Base-by-base conservation (phyloP, 2,329 filamentous ascomycete genomes). In the Penicillium sp. region DNA sequence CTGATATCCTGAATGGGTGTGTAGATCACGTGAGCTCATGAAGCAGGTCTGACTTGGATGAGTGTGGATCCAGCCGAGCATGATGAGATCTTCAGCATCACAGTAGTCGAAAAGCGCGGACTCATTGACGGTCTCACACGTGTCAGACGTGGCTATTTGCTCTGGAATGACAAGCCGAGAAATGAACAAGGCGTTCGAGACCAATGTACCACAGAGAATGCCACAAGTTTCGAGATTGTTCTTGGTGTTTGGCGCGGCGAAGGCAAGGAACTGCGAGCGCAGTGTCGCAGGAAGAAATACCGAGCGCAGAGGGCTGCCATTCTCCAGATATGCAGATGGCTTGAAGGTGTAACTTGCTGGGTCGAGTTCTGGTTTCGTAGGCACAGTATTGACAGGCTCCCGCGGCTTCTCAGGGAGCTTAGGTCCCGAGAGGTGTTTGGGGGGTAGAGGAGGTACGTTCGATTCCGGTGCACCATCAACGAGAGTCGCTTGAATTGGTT, bases 11-110 rank as follows among this genome's bases (percentile, higher is more conserved):
- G 85, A 84, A 64, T 95, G 91, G 0, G 94, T 98, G 65, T 98
- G 93, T 56, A 97, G 66, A 64, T 98, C 93, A 43, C 91, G 78
- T 42, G 86, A 93, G 65, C 89, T 95, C 88, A 98, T 94, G 67
- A 98, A 98, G 69, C 93, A 98, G 0, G 89, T 94, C 71, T 98
- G 93, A 0, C 86, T 89, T 0, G 93, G 93, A 66, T 98, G 93
- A 0, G 93, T 98, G 66, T 98, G 93, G 52, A 98, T 98, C 93
- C 93, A 98, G 35, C 91, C 91, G 4, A 95, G 78, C 45, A 95
- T 83, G 67, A 95, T 81, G 33, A 97, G 71, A 51, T 94, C 87
- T 62, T 95, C 82, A 4, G 77, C 78, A 59, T 93, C 87, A 63
- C 90, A 94, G 66, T 91, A 96, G 48, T 95, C 89, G 58, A 96